These are phyloP conservation scores for Odonthalia washingtoniensis DNA, from an alignment of 31 red algal species.

Conservation along the genomic window DNA sequence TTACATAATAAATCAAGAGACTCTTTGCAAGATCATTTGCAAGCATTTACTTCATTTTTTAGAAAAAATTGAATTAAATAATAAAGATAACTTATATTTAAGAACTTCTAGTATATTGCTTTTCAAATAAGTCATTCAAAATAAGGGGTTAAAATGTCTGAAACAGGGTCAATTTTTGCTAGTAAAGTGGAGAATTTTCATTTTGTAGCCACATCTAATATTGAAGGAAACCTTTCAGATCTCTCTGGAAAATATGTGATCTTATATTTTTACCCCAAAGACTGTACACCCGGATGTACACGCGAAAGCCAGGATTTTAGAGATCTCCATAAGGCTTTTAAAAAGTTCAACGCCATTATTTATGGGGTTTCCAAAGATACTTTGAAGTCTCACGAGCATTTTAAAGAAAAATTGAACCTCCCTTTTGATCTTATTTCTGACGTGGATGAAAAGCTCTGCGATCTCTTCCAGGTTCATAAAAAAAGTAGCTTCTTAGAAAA, in stretches of 20 bases:
- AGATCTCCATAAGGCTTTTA: conserved; percentile 38
- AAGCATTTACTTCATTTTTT: no score
- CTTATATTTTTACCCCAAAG: conserved; percentile 66
- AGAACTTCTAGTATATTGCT: no score
- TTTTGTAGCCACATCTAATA: no score
- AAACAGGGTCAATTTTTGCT: no score
- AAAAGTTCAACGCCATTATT: conserved; percentile 37
- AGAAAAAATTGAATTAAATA: no score
- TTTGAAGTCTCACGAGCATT: conserved; percentile 54
- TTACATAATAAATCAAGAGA: no score
- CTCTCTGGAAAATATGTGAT: background rate
- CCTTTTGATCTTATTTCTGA: conserved; percentile 72
- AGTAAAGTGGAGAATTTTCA: no score
- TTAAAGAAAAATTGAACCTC: conserved; percentile 53
- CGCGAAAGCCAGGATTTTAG: conserved; percentile 66
- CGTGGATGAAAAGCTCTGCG: conserved; percentile 51
- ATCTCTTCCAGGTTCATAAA: conserved; percentile 75
- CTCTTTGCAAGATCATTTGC: no score
- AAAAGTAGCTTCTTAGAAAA: conserved; percentile 50
- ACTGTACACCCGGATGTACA: conserved; percentile 77
- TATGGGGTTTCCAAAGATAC: conserved; percentile 71
- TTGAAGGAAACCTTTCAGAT: background rate
- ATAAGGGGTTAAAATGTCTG: no score
- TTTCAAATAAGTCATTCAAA: no score
- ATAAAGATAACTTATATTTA: no score